phyloP scores from a whole-genome alignment of 768 basidiomycete species.

The button mushroom (Agaricus bisporus) region DNA sequence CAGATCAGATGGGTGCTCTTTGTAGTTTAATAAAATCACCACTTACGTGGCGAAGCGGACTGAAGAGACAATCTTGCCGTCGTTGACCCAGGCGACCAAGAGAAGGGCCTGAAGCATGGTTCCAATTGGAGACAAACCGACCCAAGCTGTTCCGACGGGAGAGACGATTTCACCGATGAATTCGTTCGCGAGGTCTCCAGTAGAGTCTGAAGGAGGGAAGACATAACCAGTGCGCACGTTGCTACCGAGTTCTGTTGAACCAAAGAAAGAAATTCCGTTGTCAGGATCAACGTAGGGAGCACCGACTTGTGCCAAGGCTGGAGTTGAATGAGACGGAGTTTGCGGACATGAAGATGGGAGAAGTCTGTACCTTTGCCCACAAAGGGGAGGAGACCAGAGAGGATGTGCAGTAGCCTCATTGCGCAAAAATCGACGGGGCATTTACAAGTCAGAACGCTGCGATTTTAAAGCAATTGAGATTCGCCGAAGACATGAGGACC shows the following conservation, averaged over 20 bases:
- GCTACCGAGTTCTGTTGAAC: constrained; percentile 35
- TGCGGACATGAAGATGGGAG: neutral
- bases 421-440: neutral
- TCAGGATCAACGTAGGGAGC: constrained; percentile 36
- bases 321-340: neutral
- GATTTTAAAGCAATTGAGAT: neutral
- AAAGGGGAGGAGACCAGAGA: constrained; percentile 3
- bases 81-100: constrained; percentile 57
- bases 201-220: constrained; percentile 42
- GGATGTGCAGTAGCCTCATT: neutral
- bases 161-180: constrained; percentile 61
- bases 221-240: constrained; percentile 41
- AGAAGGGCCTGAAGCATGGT: constrained; percentile 52
- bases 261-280: constrained; percentile 51
- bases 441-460: neutral
- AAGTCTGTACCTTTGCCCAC: constrained; percentile 1
- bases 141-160: constrained; percentile 50
- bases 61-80: constrained; percentile 44
- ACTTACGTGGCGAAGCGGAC: constrained; percentile 50
- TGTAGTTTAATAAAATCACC: neutral
- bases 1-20: neutral
- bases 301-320: constrained; percentile 39
- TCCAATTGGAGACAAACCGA: constrained; percentile 46
- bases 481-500: neutral
- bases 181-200: constrained; percentile 36